Base-by-base conservation (phyloP, 257 asterid species). In the Cynanchum wilfordii region DNA sequence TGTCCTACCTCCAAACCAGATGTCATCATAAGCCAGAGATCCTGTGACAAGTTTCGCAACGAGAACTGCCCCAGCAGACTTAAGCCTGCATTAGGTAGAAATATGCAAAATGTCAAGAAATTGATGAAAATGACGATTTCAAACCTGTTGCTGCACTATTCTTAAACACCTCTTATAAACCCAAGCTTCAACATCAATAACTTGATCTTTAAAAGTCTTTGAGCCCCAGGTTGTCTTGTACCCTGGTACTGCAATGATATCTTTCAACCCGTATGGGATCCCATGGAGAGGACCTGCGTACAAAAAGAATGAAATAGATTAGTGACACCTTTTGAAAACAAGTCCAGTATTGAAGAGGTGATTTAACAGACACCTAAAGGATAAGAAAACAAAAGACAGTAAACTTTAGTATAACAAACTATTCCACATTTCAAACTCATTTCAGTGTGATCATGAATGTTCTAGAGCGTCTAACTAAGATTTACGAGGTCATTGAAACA, bases 201-300 rank as follows among this genome's bases (percentile, higher is more conserved):
- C 89, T 83, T 91, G 99, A 77, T 88, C 81, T 79, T 84, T 80
- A 51, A 85, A 94, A 38, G 92, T 63, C 78, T 69, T 85, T 59
- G 93, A 94, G 56, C 99, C 99, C 99, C 98, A 94, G 0, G 99
- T 91, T 15, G 98, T 94, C 85, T 79, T 87, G 89, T 94, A 94
- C 69, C 78, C 82, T 17, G 98, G 98, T 66, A 94, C 97, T 49
- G 99, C 93, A 76, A 91, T 89, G 69, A 87, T 91, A 82, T 90
- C 99, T 89, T 94, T 91, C 82, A 94, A 79, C 20, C 99, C 99
- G 49, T 90, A 94, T 51, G 99, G 98, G 74, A 94, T 91, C 70
- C 99, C 98, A 75, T 94, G 99, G 57, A 94, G 96, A 27, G 93
- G 97, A 72, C 99, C 98, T 91, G 78, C 55, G 29, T 33, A 51